Evolutionary conservation across 2,329 filamentous ascomycete genomes (phyloP), one percentile per base, ranked within the genome.

Genomic region (Colletotrichum trifolii): DNA sequence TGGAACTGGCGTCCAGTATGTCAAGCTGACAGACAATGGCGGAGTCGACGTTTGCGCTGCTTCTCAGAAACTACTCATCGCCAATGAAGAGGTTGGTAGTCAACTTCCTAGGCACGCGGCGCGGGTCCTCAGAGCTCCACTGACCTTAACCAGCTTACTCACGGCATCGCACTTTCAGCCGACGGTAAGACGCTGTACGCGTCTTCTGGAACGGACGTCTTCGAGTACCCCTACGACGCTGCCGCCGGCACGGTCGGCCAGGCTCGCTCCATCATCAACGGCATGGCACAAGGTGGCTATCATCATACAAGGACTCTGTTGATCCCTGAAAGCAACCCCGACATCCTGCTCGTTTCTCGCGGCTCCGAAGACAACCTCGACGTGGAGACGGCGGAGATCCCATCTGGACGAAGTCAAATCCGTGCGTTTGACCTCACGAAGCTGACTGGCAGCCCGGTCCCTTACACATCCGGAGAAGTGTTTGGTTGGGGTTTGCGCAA

Each of bases 401-500:
- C 73, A 3, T 85, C 83, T 0, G 91, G 90, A 9, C 83, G 87
- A 65, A 87, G 87, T 15, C 89, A 91, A 68, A 85, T 94, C 71
- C 89, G 89, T 66, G 85, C 86, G 39, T 85, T 84, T 71, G 78
- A 83, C 71, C 67, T 84, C 13, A 71, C 71, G 42, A 73, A 76
- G 62, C 35, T 67, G 38, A 35, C 72, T 13, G 64, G 69, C 48
- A 53, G 69, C 3, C 71, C 81, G 4, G 80, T 80, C 71, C 76
- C 85, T 67, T 88, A 82, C 50, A 70, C 77, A 75, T 68, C 85
- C n/a, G 85, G 85, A 2, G 68, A 74, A 6, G 69, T 85, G 1
- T 75, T 87, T 2, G 85, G 89, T 12, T 93, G 89, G 89, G 91
- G 91, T 9, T 79, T 94, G 60, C 83, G 90, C 40, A 93, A 93